Evolutionary conservation across 108 stramenopile genomes (phyloP).

Genomic region (Pseudonitzschia pungens): DNA sequence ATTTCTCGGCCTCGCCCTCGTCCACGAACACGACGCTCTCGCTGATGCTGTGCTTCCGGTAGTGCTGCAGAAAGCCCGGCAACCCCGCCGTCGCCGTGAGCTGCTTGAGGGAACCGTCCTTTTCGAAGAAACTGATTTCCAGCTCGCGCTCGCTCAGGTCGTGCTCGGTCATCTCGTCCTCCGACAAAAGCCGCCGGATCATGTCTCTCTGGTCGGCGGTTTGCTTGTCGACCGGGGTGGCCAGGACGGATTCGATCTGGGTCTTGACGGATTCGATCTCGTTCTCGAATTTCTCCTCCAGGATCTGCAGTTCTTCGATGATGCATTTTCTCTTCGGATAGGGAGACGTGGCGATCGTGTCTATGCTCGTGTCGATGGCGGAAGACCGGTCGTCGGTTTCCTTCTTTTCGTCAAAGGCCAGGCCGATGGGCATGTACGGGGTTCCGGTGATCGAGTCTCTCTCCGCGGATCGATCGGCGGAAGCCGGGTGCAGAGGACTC

Average conservation of each 20-base stretch:
- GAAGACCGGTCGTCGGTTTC: neutral
- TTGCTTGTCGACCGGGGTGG: neutral
- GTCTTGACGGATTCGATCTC: neutral
- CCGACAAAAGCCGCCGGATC: neutral
- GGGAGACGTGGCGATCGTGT: neutral
- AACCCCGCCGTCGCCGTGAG: too few relatives aligned
- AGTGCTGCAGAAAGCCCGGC: neutral
- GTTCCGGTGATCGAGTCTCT: neutral
- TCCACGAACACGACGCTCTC: neutral
- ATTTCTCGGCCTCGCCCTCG: neutral
- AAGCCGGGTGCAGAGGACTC: neutral
- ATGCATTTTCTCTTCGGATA: neutral
- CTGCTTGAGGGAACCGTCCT: neutral
- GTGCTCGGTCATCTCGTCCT: neutral
- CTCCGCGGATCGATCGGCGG: neutral
- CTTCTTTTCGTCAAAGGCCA: slow-evolving; percentile 8
- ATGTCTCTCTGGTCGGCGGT: neutral
- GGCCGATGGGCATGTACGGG: neutral
- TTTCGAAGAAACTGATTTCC: neutral
- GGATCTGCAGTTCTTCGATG: neutral
- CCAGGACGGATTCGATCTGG: neutral
- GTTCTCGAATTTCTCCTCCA: neutral
- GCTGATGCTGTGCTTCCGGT: neutral
- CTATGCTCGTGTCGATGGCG: neutral
- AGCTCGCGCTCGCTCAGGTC: neutral